phyloP scores from a whole-genome alignment of 1,284 basidiomycete species.

The Waitea zeae region DNA sequence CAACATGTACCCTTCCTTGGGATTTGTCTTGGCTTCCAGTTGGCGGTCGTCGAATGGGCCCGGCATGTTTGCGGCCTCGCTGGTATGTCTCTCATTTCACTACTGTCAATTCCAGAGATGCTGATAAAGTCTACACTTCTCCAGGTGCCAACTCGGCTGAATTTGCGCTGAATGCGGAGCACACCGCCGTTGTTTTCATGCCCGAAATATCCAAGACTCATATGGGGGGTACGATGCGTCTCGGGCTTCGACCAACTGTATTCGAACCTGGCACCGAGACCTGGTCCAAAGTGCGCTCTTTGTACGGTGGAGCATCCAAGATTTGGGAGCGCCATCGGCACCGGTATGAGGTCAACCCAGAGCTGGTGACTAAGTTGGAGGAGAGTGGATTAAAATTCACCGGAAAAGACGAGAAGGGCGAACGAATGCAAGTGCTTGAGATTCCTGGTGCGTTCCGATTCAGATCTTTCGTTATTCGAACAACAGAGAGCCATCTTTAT shows the following conservation, averaged over 20 bases:
- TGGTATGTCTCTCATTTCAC: constrained; percentile 22
- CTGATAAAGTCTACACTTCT: no score
- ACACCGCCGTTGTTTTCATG: constrained; percentile 93
- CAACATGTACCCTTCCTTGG: constrained; percentile 92
- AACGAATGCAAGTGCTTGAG: constrained; percentile 96
- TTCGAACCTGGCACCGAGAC: constrained; percentile 48
- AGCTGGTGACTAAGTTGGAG: constrained; percentile 63
- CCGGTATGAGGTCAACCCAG: constrained; percentile 94
- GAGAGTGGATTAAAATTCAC: constrained; percentile 68
- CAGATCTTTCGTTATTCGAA: constrained; percentile 3
- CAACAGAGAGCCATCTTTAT: no score
- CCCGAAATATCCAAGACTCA: constrained; percentile 97
- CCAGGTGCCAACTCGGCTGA: constrained; percentile 80
- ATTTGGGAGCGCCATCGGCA: constrained; percentile 98
- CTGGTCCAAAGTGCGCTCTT: constrained; percentile 54
- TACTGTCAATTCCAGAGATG: no score
- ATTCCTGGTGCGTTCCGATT: constrained; percentile 40
- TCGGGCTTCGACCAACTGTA: constrained; percentile 87
- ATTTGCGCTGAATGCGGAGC: constrained; percentile 39
- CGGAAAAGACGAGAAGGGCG: constrained; percentile 89
- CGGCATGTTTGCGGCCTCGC: constrained; percentile 68
- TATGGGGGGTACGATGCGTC: constrained; percentile 97
- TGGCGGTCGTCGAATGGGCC: constrained; percentile 93
- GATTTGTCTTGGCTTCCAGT: constrained; percentile 96
- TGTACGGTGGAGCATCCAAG: constrained; percentile 75